These are phyloP conservation scores for Apium graveolens DNA, from an alignment of 129 eudicot genomes.

Conservation along the genomic window DNA sequence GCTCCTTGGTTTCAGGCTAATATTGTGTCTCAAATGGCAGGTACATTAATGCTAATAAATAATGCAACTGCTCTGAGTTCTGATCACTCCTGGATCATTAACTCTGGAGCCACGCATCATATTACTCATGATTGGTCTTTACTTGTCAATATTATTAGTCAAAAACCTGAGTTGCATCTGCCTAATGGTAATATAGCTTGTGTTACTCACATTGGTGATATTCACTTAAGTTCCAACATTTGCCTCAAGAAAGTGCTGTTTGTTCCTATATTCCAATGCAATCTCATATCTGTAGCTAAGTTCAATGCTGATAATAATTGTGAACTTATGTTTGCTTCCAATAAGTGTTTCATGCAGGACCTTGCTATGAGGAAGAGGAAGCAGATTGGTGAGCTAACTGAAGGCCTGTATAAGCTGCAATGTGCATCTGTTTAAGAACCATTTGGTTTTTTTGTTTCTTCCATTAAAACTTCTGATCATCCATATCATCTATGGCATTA, in stretches of 20 bases:
- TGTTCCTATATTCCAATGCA: not conserved
- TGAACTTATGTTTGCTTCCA: not conserved
- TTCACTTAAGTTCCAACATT: not conserved
- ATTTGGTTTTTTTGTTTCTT: too few relatives aligned
- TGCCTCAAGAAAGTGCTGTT: not conserved
- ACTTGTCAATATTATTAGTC: too few relatives aligned
- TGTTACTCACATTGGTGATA: not conserved
- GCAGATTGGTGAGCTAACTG: not conserved
- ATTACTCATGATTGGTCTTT: too few relatives aligned
- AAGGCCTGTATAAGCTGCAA: not conserved
- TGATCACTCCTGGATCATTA: not conserved
- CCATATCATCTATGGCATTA: too few relatives aligned
- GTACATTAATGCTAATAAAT: too few relatives aligned
- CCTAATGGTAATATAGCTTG: not conserved
- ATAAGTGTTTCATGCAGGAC: not conserved
- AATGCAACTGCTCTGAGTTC: accelerated
- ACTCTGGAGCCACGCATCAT: not conserved
- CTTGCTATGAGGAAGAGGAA: not conserved
- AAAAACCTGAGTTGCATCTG: not conserved
- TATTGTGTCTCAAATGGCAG: too few relatives aligned
- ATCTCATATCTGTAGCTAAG: not conserved
- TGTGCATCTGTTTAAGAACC: too few relatives aligned
- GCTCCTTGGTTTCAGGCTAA: too few relatives aligned
- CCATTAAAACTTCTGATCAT: too few relatives aligned
- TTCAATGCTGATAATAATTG: not conserved